Percentiles rank a stretch among this genome's conserved stretches.
Evolutionary conservation across 1,284 basidiomycete species (phyloP).

Genomic region (Ganoderma lingzhi): DNA sequence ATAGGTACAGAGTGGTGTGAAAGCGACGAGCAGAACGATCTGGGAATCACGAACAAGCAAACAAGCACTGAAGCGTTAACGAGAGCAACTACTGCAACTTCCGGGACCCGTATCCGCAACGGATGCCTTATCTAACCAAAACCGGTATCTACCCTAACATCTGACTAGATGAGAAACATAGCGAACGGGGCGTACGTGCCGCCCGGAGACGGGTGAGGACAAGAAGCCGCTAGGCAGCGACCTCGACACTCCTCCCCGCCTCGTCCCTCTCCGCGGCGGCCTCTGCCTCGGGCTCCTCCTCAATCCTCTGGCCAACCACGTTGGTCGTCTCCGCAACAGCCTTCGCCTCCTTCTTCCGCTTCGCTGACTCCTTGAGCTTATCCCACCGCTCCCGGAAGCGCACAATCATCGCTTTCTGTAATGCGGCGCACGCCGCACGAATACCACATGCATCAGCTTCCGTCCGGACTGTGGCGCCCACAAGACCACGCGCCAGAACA

Average conservation of each 20-base stretch:
- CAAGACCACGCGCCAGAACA: neutral
- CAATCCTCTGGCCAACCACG: slow-evolving; percentile 68
- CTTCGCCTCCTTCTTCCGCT: slow-evolving; percentile 87
- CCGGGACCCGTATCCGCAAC: neutral
- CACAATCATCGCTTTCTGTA: slow-evolving; percentile 81
- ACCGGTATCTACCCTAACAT: neutral
- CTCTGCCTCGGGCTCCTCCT: slow-evolving; percentile 84
- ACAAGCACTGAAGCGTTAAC: neutral
- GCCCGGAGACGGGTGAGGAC: neutral
- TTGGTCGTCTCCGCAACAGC: slow-evolving; percentile 58
- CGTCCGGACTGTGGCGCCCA: slow-evolving; percentile 7
- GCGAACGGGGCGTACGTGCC: neutral
- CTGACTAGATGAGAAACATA: neutral
- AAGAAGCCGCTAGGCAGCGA: slow-evolving; percentile 1
- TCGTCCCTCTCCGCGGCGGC: slow-evolving; percentile 58
- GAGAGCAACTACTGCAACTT: neutral
- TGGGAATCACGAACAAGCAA: slow-evolving; percentile 6
- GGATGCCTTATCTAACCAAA: neutral
- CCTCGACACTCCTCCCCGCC: slow-evolving; percentile 6
- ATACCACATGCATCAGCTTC: slow-evolving; percentile 10
- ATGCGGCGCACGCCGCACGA: neutral
- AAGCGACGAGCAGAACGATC: neutral
- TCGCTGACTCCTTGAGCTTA: slow-evolving; percentile 86
- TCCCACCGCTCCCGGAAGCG: slow-evolving; percentile 90
- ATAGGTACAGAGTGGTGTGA: neutral